Base-by-base conservation (phyloP, 163 green algal genomes). In the Trebouxiophyceae sp. region DNA sequence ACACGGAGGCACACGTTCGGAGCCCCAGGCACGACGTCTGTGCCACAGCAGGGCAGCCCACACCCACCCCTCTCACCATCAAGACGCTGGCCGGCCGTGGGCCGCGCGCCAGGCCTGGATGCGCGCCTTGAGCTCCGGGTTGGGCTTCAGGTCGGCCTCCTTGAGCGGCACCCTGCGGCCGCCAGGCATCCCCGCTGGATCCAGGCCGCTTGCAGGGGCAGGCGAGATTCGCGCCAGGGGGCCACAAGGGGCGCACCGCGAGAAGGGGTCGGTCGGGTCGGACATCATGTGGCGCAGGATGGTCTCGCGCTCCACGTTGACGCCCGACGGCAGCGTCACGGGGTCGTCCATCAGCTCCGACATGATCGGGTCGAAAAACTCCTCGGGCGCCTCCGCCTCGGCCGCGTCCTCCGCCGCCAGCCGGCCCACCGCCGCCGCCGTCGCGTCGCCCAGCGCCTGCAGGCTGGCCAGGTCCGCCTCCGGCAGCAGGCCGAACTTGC, bases 351-450 rank as follows among this genome's bases (percentile, higher is more conserved):
- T 98, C 50, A 97, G 54, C 2, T 81, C 87, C 34, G 68, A 80
- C 67, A 87, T 79, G 44, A 98, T 82, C 0, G 89, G 89, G 78
- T 98, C 93, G 69, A 92, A 62, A 76, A 94, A 98, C 60, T 98
- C 92, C 7, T 71, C 71, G 4, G 80, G 77, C 2, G 78, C 57
- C 28, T 86, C 77, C 44, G 24, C 26, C 45, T 59, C 47, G 22
- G 57, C 47, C 47, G 47, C 47, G 16, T 26, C 47, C 24, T 74
- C 71, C 34, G 55, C 55, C 45, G 59, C 45, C 2, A 61, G 46
- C 28, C 20, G 6, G 32, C 60, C 73, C 54, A 72, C 64, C 4
- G 60, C 69, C 32, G 68, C 47, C 4, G 69, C 66, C 23, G 68
- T 62, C 0, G 65, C 61, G 57, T 63, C 24, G 4, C 60, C 62